These are phyloP conservation scores for Fusarium siculi DNA, from an alignment of 2,329 filamentous ascomycete genomes.

Conservation along the genomic window DNA sequence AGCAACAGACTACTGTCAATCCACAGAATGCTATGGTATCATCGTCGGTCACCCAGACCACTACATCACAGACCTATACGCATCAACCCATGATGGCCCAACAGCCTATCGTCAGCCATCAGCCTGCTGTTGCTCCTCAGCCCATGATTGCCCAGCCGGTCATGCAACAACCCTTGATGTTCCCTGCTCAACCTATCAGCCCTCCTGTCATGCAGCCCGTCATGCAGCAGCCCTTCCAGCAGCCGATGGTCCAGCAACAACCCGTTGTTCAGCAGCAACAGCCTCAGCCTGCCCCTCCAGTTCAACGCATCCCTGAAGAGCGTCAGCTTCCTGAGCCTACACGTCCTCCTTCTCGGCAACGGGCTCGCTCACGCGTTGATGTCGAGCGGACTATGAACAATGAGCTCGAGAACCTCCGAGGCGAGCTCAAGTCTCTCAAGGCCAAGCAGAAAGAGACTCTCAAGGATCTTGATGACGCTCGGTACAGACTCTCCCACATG, in stretches of 20 bases:
- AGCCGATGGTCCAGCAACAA: slow-evolving; percentile 25
- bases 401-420: slow-evolving; percentile 39
- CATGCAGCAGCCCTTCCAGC: slow-evolving; percentile 28
- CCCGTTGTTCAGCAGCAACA: slow-evolving; percentile 13
- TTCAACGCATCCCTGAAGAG: slow-evolving; percentile 26
- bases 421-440: slow-evolving; percentile 34
- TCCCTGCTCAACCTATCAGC: slow-evolving; percentile 25
- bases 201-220: slow-evolving; percentile 19
- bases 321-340: slow-evolving; percentile 28
- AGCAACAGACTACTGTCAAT: slow-evolving; percentile 16
- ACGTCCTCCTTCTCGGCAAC: slow-evolving; percentile 24
- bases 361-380: slow-evolving; percentile 38
- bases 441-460: slow-evolving; percentile 37
- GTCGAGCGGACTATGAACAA: slow-evolving; percentile 32
- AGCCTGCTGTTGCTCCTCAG: slow-evolving; percentile 33
- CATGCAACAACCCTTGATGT: slow-evolving; percentile 26
- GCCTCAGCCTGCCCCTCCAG: slow-evolving; percentile 14
- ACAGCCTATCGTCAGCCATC: slow-evolving; percentile 21
- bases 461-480: slow-evolving; percentile 41
- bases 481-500: slow-evolving; percentile 34
- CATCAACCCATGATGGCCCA: slow-evolving; percentile 31
- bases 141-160: slow-evolving; percentile 32
- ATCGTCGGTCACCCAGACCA: slow-evolving; percentile 13
- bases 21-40: slow-evolving; percentile 24
- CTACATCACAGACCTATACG: slow-evolving; percentile 21